phyloP scores from a whole-genome alignment of 208 protist species.

The Trypanosoma boissoni region DNA sequence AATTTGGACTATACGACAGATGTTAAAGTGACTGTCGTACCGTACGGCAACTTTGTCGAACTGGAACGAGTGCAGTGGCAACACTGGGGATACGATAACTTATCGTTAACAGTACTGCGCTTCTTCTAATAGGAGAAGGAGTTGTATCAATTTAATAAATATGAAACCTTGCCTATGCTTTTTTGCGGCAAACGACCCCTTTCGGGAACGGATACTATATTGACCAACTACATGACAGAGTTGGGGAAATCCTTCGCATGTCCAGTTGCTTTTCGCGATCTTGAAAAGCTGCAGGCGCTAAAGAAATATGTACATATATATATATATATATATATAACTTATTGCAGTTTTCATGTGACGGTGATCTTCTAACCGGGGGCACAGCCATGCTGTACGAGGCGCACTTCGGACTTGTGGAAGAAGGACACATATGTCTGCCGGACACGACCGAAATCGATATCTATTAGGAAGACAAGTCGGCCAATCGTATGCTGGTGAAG shows the following conservation, averaged over 20 bases:
- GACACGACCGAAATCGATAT: conserved; percentile 54
- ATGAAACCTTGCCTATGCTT: conserved; percentile 46
- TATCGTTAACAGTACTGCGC: conserved; percentile 70
- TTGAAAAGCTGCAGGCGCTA: too few relatives aligned
- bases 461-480: conserved; percentile 58
- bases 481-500: conserved; percentile 46
- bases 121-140: conserved; percentile 35
- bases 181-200: too few relatives aligned
- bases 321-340: too few relatives aligned
- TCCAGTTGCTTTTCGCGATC: too few relatives aligned
- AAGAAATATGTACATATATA: too few relatives aligned
- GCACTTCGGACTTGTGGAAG: too few relatives aligned
- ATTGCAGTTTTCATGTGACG: too few relatives aligned
- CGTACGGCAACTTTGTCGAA: conserved; percentile 25
- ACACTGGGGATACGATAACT: conserved; percentile 86
- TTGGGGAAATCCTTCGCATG: too few relatives aligned
- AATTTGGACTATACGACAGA: conserved; percentile 82
- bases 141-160: conserved; percentile 40
- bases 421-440: conserved; percentile 39
- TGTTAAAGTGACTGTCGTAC: conserved; percentile 71
- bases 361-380: too few relatives aligned
- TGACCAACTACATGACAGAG: too few relatives aligned
- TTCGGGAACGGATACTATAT: too few relatives aligned
- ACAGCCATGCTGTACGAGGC: too few relatives aligned
- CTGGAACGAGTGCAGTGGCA: conserved; percentile 75